A percentile compares a stretch with the other conserved stretches of the same genome.
phyloP scores from a whole-genome alignment of 805 yeast species.

The Myxozyma lipomycoides region DNA sequence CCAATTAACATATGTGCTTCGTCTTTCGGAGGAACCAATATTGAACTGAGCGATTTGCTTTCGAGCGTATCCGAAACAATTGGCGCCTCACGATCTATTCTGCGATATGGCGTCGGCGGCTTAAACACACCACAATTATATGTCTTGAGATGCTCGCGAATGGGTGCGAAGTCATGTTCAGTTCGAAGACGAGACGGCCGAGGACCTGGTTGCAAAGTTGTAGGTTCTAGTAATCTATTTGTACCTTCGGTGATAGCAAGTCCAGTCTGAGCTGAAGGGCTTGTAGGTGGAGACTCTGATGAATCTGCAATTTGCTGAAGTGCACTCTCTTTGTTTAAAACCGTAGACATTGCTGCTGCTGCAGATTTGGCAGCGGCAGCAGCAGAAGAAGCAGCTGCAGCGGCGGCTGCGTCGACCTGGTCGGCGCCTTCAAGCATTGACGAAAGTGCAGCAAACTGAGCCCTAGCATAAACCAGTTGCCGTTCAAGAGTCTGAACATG shows the following conservation, averaged over 20 bases:
- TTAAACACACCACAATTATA: conserved; percentile 21
- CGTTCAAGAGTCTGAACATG: conserved; percentile 26
- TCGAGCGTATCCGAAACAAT: not conserved
- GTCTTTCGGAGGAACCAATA: conserved; percentile 24
- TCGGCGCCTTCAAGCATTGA: not conserved
- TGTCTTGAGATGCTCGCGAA: conserved; percentile 7
- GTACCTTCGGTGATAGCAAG: not conserved
- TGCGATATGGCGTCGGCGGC: conserved; percentile 25
- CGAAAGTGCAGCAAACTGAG: conserved; percentile 21
- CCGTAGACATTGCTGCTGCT: conserved; percentile 2
- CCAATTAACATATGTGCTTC: conserved; percentile 24
- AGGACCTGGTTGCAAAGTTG: not conserved
- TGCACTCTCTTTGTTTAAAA: not conserved
- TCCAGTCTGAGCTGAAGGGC: not conserved
- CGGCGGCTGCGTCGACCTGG: not conserved
- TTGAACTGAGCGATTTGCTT: conserved; percentile 1
- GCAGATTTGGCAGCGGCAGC: conserved; percentile 1
- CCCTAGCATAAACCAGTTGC: conserved; percentile 22
- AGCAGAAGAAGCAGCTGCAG: not conserved
- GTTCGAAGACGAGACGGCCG: conserved; percentile 4
- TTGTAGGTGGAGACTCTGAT: conserved; percentile 3
- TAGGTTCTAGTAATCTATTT: not conserved
- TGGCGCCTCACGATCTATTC: not conserved
- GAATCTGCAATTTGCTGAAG: not conserved
- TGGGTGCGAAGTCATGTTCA: conserved; percentile 7